A percentile compares a stretch with the other conserved stretches of the same genome.
phyloP scores from a whole-genome alignment of 2,329 filamentous ascomycete genomes.

The Aspergillus texensis region DNA sequence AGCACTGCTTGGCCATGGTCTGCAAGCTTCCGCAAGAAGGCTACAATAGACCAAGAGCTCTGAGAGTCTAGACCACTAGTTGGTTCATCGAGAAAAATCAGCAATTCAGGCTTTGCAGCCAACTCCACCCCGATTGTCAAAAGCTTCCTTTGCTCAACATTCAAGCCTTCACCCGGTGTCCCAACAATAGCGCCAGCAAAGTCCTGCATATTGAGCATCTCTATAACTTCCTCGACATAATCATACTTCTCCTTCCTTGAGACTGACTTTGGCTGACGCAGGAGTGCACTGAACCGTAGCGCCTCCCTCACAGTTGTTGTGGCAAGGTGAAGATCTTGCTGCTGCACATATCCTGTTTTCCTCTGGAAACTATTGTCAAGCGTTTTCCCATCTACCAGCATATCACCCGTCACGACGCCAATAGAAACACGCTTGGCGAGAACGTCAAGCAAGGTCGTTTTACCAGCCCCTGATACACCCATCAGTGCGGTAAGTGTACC shows the following conservation, averaged over 20 bases:
- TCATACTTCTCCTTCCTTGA: constrained; percentile 73
- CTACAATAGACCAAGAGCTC: constrained; percentile 85
- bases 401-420: constrained; percentile 67
- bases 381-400: constrained; percentile 65
- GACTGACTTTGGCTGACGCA: constrained; percentile 76
- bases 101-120: constrained; percentile 80
- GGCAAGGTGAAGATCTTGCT: constrained; percentile 75
- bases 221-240: constrained; percentile 80
- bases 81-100: constrained; percentile 90
- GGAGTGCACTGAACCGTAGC: constrained; percentile 77
- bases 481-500: constrained; percentile 60
- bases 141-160: constrained; percentile 66
- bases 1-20: constrained; percentile 85
- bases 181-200: constrained; percentile 87
- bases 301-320: constrained; percentile 87
- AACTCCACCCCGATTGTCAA: constrained; percentile 91
- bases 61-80: constrained; percentile 89
- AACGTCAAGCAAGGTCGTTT: constrained; percentile 62
- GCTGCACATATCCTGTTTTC: constrained; percentile 69
- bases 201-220: constrained; percentile 83
- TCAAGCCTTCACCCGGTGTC: constrained; percentile 74
- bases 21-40: constrained; percentile 84
- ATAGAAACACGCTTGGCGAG: constrained; percentile 61
- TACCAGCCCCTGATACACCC: constrained; percentile 66
- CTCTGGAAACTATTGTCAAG: constrained; percentile 63